These are phyloP conservation scores for Penicillium angulare DNA, from an alignment of 495 filamentous ascomycete genomes.

Conservation along the genomic window DNA sequence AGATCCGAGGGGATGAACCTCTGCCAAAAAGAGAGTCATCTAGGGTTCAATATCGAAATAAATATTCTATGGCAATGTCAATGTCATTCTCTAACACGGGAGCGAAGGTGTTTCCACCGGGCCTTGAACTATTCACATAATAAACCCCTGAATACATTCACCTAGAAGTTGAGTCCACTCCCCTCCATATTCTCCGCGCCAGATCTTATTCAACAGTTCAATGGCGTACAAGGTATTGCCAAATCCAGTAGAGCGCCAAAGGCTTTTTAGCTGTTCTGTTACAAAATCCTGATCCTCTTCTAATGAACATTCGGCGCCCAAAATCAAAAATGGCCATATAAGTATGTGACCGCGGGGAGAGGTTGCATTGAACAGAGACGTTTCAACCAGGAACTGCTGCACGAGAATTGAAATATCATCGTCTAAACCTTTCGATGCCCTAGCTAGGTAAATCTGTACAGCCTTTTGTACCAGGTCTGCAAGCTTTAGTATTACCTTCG, in stretches of 20 bases:
- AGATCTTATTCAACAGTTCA: background rate
- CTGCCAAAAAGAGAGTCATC: no score
- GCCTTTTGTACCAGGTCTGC: background rate
- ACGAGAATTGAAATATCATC: background rate
- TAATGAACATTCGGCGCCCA: conserved; percentile 1
- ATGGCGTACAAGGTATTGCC: conserved; percentile 5
- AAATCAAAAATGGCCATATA: conserved; percentile 9
- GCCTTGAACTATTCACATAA: conserved; percentile 4
- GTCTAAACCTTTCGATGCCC: background rate
- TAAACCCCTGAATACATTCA: conserved; percentile 1
- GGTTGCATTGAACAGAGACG: conserved; percentile 1
- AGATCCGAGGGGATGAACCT: no score
- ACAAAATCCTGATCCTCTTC: background rate
- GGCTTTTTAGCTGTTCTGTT: background rate
- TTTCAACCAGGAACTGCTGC: background rate
- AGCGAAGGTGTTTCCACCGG: no score
- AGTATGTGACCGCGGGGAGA: conserved; percentile 6
- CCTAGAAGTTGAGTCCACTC: background rate
- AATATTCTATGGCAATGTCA: no score
- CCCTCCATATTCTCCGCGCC: background rate
- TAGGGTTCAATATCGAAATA: no score
- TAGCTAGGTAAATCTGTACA: background rate
- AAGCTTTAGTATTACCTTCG: background rate
- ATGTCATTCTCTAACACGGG: no score
- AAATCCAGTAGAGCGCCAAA: conserved; percentile 5